These are phyloP conservation scores for Elsinoe batatas DNA, from an alignment of 2,329 filamentous ascomycete genomes.

Conservation along the genomic window DNA sequence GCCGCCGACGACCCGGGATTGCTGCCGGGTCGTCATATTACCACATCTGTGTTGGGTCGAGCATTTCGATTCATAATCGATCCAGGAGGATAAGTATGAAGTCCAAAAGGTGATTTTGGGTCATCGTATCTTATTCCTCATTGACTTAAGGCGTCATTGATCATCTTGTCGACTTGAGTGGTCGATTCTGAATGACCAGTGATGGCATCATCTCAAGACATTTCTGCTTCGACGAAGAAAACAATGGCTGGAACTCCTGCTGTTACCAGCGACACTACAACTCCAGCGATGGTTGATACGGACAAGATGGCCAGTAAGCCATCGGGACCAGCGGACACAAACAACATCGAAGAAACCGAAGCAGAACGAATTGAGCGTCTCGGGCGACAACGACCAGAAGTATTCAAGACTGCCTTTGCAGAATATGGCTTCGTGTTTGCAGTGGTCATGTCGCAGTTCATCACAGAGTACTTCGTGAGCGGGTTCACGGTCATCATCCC, in stretches of 20 bases:
- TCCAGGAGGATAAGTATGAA: conserved; percentile 3
- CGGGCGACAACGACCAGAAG: conserved; percentile 12
- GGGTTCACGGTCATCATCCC: conserved; percentile 29
- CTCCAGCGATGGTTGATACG: not conserved
- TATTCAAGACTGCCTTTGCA: conserved; percentile 18
- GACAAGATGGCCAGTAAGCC: not conserved
- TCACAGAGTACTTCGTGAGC: conserved; percentile 30
- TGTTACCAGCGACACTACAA: not conserved
- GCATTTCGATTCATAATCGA: conserved; percentile 4
- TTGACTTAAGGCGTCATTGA: not conserved
- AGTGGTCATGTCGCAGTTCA: conserved; percentile 28
- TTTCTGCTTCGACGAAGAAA: not conserved
- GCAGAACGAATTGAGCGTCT: conserved; percentile 8
- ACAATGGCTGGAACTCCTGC: not conserved
- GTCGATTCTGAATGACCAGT: not conserved
- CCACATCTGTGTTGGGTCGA: not conserved
- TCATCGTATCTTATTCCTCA: not conserved
- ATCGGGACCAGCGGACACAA: not conserved
- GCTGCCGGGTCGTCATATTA: conserved; percentile 7
- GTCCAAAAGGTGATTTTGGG: not conserved
- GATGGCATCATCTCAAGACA: conserved; percentile 1
- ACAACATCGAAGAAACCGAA: conserved; percentile 1
- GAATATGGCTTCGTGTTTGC: conserved; percentile 29
- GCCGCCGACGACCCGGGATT: conserved; percentile 7
- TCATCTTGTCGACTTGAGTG: not conserved